Conservation (phyloP, 495 filamentous ascomycete genomes). For the Neurospora sp. region DNA sequence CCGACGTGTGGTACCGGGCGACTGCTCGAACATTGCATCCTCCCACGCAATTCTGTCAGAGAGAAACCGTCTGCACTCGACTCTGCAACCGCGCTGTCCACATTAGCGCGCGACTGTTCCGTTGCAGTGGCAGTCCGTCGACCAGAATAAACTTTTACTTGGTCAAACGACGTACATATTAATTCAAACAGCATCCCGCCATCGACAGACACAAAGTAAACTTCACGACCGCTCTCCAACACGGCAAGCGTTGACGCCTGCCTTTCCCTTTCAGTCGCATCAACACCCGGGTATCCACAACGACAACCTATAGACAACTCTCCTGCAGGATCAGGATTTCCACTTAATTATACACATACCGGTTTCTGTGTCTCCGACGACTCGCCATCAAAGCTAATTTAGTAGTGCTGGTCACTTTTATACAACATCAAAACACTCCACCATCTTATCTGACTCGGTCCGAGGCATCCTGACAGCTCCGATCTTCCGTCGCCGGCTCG, state of each 20-base stretch:
- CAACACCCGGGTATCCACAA: not conserved
- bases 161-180: not conserved
- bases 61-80: not conserved
- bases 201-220: not conserved
- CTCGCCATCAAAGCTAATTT: not conserved
- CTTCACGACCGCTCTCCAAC: not conserved
- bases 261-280: not conserved
- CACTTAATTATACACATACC: not conserved
- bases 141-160: not conserved
- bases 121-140: not conserved
- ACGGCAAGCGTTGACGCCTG: not conserved
- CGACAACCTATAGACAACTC: not conserved
- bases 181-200: not conserved
- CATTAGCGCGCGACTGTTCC: not conserved
- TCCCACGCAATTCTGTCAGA: not conserved
- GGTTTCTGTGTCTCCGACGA: not conserved
- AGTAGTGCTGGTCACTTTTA: not conserved
- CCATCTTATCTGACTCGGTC: not conserved
- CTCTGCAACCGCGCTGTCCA: constrained; percentile 2
- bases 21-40: constrained; percentile 23
- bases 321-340: constrained; percentile 13
- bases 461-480: not conserved
- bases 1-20: constrained; percentile 24
- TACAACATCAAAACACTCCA: not conserved
- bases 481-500: not conserved